Evolutionary conservation across 305 asterid species (phyloP), one percentile per base, ranked within the genome.

Genomic region (Fraxinus greggii): DNA sequence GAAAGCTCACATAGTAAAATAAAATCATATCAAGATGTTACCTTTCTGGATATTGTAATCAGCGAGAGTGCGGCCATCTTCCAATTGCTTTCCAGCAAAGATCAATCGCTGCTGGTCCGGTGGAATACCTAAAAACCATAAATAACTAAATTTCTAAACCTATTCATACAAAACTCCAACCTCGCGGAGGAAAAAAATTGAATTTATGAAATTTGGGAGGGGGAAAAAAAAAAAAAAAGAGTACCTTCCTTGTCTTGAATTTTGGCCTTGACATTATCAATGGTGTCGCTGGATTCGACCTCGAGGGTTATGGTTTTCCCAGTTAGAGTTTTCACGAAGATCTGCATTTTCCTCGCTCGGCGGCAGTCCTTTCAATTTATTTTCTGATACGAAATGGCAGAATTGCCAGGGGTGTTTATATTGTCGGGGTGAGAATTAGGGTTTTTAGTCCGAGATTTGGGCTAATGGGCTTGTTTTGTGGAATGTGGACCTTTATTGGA

Each of bases 321-420:
- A 0, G 88, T 85, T 19, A 85, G 72, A 51, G 88, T 85, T 82
- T 85, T 85, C 75, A 85, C 88, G 82, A 85, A 85, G 84, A 85
- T 85, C 86, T 85, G 88, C 88, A 85, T 85, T 61, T 85, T 82
- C 32, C 15, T 8, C 72, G 23, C 17, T 2, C 32, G 7, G 32
- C 17, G 1, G 72, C 32, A 23, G 15, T 19, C 28, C 17, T 63
- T 7, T 8, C 17, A 63, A 24, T 29, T 63, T 2, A 2, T 61
- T 61, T 59, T 19, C 12, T 0, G 4, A 23, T 19, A 6, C 0
- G 21, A 63, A 63, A 61, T 23, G 31, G 70, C 15, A 23, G 15
- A 2, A 7, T 2, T 7, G 29, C 32, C 17, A 7, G 29, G 32
- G 72, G 72, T 9, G 2, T 9, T 63, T 24, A 63, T 10, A 65